A percentile compares a stretch with the other conserved stretches of the same genome.
Conservation (phyloP, 176 grass and related monocot species). For the Oryza punctata region DNA sequence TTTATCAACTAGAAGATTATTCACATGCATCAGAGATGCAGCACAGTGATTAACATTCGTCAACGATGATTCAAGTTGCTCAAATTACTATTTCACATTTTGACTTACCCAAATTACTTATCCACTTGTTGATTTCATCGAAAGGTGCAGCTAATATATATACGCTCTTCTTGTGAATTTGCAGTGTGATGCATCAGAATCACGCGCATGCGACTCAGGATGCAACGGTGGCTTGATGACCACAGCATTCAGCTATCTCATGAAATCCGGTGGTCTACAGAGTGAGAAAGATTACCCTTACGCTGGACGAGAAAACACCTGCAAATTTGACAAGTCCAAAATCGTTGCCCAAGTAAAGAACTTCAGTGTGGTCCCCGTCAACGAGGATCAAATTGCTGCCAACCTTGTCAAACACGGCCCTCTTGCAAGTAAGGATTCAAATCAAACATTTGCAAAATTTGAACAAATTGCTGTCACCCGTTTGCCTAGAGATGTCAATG, state of each 20-base stretch:
- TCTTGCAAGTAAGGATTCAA: slow-evolving; percentile 67
- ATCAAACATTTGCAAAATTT: slow-evolving; percentile 14
- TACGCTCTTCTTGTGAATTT: slow-evolving; percentile 27
- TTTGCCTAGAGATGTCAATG: slow-evolving; percentile 2
- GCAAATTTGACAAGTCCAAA: slow-evolving; percentile 86
- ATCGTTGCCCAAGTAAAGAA: slow-evolving; percentile 71
- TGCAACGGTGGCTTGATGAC: slow-evolving; percentile 94
- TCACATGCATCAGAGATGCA: not conserved
- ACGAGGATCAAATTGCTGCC: slow-evolving; percentile 80
- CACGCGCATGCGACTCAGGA: slow-evolving; percentile 64
- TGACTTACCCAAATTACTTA: not conserved
- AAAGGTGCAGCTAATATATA: not conserved
- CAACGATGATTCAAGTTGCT: not conserved
- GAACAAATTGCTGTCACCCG: not conserved
- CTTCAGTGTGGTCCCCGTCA: slow-evolving; percentile 62
- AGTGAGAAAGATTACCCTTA: slow-evolving; percentile 78
- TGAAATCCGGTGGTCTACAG: slow-evolving; percentile 69
- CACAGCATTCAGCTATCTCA: slow-evolving; percentile 73
- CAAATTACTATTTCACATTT: not conserved
- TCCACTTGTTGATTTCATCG: not conserved
- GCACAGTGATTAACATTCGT: not conserved
- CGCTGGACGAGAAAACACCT: slow-evolving; percentile 42
- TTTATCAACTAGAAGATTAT: too few species aligned
- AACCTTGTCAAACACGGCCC: slow-evolving; percentile 83
- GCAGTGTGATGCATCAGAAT: slow-evolving; percentile 70